These are phyloP conservation scores for Microdochium nivale DNA, from an alignment of 2,329 filamentous ascomycete species.

Conservation along the genomic window DNA sequence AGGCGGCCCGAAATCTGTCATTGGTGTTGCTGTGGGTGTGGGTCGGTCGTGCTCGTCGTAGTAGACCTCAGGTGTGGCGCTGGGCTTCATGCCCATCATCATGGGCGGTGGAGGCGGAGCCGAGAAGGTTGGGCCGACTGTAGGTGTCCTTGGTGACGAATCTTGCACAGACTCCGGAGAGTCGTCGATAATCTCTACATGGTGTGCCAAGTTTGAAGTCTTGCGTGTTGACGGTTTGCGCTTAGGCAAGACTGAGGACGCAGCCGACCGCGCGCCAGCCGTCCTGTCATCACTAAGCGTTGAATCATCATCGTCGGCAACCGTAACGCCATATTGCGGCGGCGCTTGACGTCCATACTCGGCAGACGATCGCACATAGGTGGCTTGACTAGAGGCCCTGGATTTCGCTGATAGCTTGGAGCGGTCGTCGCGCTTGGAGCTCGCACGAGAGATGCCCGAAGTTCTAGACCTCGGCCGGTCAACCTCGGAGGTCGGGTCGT, in stretches of 20 bases:
- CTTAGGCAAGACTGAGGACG: slow-evolving; percentile 25
- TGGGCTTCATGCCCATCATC: slow-evolving; percentile 23
- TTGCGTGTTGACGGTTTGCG: slow-evolving; percentile 19
- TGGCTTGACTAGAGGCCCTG: slow-evolving; percentile 49
- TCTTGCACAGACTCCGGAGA: slow-evolving; percentile 42
- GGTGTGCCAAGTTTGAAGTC: slow-evolving; percentile 17
- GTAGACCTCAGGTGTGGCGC: slow-evolving; percentile 22
- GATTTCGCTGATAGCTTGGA: slow-evolving; percentile 47
- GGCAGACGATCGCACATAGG: slow-evolving; percentile 27
- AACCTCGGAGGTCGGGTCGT: slow-evolving; percentile 24
- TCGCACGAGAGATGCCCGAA: slow-evolving; percentile 33
- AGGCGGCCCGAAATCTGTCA: slow-evolving; percentile 33
- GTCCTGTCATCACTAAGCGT: slow-evolving; percentile 23
- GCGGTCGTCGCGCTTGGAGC: slow-evolving; percentile 37
- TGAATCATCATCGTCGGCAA: slow-evolving; percentile 15
- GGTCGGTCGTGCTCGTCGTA: slow-evolving; percentile 28
- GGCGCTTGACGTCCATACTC: slow-evolving; percentile 20
- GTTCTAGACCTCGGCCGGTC: slow-evolving; percentile 33
- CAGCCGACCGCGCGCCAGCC: slow-evolving; percentile 18
- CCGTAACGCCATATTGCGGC: slow-evolving; percentile 21
- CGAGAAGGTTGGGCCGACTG: slow-evolving; percentile 43
- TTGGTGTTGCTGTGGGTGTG: slow-evolving; percentile 28
- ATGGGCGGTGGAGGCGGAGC: slow-evolving; percentile 21
- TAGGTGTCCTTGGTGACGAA: slow-evolving; percentile 54
- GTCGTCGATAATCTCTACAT: slow-evolving; percentile 33